A percentile compares a stretch with the other conserved stretches of the same genome.
Evolutionary conservation across 805 yeast genomes (phyloP).

Genomic region (Kuraishia borneana): DNA sequence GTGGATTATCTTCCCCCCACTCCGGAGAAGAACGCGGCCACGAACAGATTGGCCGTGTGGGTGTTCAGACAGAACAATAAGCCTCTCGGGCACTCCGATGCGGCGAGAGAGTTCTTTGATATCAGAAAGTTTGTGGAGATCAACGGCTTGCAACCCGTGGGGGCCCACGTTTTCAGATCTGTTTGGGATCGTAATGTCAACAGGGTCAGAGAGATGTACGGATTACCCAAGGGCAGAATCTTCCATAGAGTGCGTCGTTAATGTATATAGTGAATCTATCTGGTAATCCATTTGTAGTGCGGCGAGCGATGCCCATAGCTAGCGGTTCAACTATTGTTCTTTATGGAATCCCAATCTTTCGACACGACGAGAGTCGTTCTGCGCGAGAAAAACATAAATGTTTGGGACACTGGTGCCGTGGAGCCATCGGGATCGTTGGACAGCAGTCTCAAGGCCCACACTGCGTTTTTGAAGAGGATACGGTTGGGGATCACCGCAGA

Average conservation of each 20-base stretch:
- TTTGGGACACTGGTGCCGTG: conserved; percentile 43
- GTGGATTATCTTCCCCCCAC: conserved; percentile 67
- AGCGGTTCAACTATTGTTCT: too few species aligned
- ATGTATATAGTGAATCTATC: conserved; percentile 3
- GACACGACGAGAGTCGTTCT: conserved; percentile 17
- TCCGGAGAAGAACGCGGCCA: conserved; percentile 81
- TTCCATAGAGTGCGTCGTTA: conserved; percentile 50
- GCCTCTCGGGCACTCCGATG: conserved; percentile 11
- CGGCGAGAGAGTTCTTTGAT: conserved; percentile 44
- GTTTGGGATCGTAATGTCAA: conserved; percentile 68
- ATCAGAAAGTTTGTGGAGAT: conserved; percentile 55
- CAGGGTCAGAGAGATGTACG: conserved; percentile 58
- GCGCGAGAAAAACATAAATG: conserved; percentile 27
- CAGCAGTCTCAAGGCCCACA: conserved; percentile 71
- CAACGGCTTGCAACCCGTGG: conserved; percentile 60
- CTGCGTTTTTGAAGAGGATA: conserved; percentile 66
- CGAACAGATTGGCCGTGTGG: conserved; percentile 82
- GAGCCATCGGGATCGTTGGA: conserved; percentile 32
- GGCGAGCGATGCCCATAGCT: too few species aligned
- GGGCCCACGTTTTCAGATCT: conserved; percentile 89
- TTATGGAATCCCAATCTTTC: too few species aligned
- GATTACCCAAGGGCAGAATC: conserved; percentile 65
- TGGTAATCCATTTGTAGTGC: too few species aligned
- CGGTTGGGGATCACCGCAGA: conserved; percentile 47
- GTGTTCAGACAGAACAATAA: conserved; percentile 61